Evolutionary conservation across 768 basidiomycete species (phyloP).

Genomic region (Asterophora parasitica): DNA sequence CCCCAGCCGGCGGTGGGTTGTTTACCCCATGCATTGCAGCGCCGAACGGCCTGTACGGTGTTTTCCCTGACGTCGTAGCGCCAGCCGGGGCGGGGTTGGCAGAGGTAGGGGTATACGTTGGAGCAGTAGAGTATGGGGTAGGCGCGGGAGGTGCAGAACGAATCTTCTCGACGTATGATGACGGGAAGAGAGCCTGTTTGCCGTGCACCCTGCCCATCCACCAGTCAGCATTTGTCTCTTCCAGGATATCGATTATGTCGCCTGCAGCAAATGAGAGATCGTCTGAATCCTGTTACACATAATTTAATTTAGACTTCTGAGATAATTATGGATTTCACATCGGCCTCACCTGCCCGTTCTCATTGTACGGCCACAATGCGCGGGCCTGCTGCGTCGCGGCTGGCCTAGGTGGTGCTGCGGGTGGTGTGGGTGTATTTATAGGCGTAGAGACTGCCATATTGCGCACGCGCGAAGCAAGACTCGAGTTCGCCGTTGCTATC

Average conservation of each 20-base stretch:
- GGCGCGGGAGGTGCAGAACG: conserved; percentile 13
- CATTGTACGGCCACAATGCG: conserved; percentile 67
- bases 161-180: conserved; percentile 64
- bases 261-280: conserved; percentile 76
- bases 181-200: conserved; percentile 72
- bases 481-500: neutral
- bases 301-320: neutral
- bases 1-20: conserved; percentile 31
- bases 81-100: too few species aligned
- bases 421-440: conserved; percentile 1
- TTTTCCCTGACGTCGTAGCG: conserved; percentile 8
- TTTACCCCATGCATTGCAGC: conserved; percentile 38
- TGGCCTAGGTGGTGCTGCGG: conserved; percentile 13
- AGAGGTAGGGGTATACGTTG: neutral
- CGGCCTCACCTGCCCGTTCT: conserved; percentile 42
- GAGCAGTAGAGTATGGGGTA: conserved; percentile 19
- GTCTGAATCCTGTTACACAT: conserved; percentile 53
- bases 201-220: conserved; percentile 71
- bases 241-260: conserved; percentile 72
- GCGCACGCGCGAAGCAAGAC: neutral
- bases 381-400: conserved; percentile 34
- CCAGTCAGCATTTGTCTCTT: conserved; percentile 84
- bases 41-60: conserved; percentile 39
- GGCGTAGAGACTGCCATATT: neutral
- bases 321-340: conserved; percentile 1